phyloP scores from a whole-genome alignment of 1,284 basidiomycete genomes.

The Cryptococcus hybrid region DNA sequence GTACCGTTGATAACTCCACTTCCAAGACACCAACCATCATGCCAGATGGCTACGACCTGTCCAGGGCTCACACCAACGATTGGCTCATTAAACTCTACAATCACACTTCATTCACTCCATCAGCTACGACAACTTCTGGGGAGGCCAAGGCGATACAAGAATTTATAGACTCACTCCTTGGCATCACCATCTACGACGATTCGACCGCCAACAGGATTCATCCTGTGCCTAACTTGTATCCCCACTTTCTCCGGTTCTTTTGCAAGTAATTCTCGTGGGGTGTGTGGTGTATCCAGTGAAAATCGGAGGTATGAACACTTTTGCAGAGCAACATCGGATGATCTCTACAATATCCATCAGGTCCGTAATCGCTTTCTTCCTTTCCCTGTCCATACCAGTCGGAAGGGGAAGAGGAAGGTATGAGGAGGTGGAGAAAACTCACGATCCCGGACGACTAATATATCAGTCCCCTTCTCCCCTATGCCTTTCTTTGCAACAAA shows the following conservation, averaged over 20 bases:
- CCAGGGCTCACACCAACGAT: conserved; percentile 73
- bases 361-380: background rate
- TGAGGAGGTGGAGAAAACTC: conserved; percentile 36
- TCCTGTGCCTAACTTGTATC: conserved; percentile 72
- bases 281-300: conserved; percentile 67
- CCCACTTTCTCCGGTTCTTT: conserved; percentile 50
- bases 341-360: conserved; percentile 51
- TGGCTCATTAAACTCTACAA: conserved; percentile 57
- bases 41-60: conserved; percentile 73
- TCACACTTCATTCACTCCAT: conserved; percentile 37
- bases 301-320: conserved; percentile 56
- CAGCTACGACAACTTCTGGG: conserved; percentile 23
- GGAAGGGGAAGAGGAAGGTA: conserved; percentile 38
- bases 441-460: conserved; percentile 76
- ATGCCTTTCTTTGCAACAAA: conserved; percentile 76
- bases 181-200: background rate
- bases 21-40: conserved; percentile 75
- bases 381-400: background rate
- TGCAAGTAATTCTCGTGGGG: conserved; percentile 52
- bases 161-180: conserved; percentile 13
- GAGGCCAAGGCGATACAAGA: conserved; percentile 10
- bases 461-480: conserved; percentile 55
- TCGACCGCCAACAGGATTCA: conserved; percentile 53
- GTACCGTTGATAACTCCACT: conserved; percentile 65
- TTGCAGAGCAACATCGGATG: conserved; percentile 64